Base-by-base conservation (phyloP, 179 eudicot genomes). In the Heliamphora pulchella region DNA sequence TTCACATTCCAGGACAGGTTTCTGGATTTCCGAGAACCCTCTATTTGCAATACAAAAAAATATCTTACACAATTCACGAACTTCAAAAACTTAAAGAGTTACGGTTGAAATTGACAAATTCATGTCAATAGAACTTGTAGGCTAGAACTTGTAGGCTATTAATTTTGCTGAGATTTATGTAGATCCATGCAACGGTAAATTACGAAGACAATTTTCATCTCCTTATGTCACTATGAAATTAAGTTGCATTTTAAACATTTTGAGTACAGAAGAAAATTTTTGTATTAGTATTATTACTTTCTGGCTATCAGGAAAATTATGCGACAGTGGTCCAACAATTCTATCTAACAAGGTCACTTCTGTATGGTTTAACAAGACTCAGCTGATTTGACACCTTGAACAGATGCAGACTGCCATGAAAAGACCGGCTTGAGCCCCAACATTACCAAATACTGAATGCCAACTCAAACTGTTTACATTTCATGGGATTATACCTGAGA, bases 401-500 rank as follows among this genome's bases (percentile, higher is more conserved):
- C 57, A 71, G 17, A 39, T 66, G 71, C n/a, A 71, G 17, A 8
- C 75, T 18, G 43, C 58, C 13, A 50, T 3, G 75, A 73, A 58
- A 73, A 53, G 57, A 73, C 9, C 43, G 31, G 47, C 76, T 54
- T 22, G 53, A 39, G 62, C 8, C 54, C 43, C 10, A 55, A 13
- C 7, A 53, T 31, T 31, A 53, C 76, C 77, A 57, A 71, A 50
- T 18, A 74, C n/a, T 2, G 22, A 74, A 74, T 74, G 48, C 48
- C 64, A 53, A 73, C 43, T 53, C 4, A 3, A 41, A 73, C 62
- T 11, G 55, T n/a, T 71, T 18, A n/a, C 54, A 17, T 69, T n/a
- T 48, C 73, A 20, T 43, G 10, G 55, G 8, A 71, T 50, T 50
- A 79, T 88, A 94, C 98, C 98, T 92, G 98, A 67, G 99, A 82